Base-by-base conservation (phyloP, 805 yeast genomes). In the Candida rishiriensis region DNA sequence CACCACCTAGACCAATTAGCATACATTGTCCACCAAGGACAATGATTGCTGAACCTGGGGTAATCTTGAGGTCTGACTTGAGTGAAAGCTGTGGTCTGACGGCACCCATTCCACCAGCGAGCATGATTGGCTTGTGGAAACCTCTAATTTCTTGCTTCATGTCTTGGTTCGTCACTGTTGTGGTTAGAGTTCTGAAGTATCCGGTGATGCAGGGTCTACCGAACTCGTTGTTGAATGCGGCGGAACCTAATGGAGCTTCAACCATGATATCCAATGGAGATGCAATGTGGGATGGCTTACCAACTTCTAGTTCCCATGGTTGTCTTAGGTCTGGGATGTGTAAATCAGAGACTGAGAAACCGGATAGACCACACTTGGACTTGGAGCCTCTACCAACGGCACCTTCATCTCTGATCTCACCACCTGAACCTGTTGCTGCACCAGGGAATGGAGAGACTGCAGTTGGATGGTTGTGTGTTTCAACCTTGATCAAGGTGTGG, bases 371-470 rank as follows among this genome's bases (percentile, higher is more conserved):
- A 61, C 97, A 96, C 69, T 93, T 91, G 36, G 98, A 80, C 66
- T 88, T 88, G 21, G 98, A 91, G 38, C 99, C 99, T 65, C 97
- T 81, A 51, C 99, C 99, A 21, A 93, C 96, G 29, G 99, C 99
- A 70, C 97, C 99, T 71, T 93, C 99, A 68, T 93, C 99, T 76
- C 99, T 87, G 60, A 93, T 93, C 70, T 93, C 99, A 72, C 99
- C 99, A 65, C 99, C 99, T 10, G 98, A 90, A 51, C 99, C 99
- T 12, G 99, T 93, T 36, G 99, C 96, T 29, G 99, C 99, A 66
- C 99, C 99, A 3, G 99, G 90, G 69, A 88, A 93, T 34, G 99
- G 99, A 18, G 98, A 91, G 5, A 93, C 97, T 1, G 99, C 99
- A 21, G 99, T 93, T 43, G 99, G 99, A 66, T 93, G 99, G 70